phyloP scores from a whole-genome alignment of 2,329 filamentous ascomycete genomes.

The Tolypocladium pustulatum region DNA sequence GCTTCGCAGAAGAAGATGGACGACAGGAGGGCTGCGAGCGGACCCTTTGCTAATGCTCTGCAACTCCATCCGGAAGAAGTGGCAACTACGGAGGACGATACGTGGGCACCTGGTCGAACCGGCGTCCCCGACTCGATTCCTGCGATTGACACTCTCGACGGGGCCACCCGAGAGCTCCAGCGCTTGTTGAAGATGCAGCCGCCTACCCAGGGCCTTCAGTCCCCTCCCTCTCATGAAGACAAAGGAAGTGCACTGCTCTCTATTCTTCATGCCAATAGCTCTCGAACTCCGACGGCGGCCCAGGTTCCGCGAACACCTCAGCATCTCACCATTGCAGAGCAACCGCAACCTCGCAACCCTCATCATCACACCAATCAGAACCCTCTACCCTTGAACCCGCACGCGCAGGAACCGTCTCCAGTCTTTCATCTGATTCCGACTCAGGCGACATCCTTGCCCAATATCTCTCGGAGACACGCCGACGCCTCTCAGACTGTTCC shows the following conservation, averaged over 20 bases:
- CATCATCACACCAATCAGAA: conserved; percentile 42
- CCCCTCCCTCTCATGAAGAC: conserved; percentile 20
- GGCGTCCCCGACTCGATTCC: conserved; percentile 22
- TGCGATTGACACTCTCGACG: conserved; percentile 35
- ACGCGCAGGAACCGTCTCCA: conserved; percentile 19
- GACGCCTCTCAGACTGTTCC: conserved; percentile 7
- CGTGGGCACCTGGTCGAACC: conserved; percentile 28
- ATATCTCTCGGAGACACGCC: conserved; percentile 5
- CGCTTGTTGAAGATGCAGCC: conserved; percentile 46
- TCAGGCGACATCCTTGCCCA: conserved; percentile 8
- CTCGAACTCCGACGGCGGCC: conserved; percentile 6
- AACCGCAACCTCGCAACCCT: conserved; percentile 44
- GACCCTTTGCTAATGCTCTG: conserved; percentile 28
- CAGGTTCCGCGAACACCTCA: conserved; percentile 38
- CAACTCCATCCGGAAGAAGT: conserved; percentile 39
- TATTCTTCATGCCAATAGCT: conserved; percentile 32
- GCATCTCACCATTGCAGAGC: conserved; percentile 39
- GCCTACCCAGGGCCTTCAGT: conserved; percentile 37
- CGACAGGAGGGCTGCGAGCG: conserved; percentile 31
- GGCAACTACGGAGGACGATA: conserved; percentile 53
- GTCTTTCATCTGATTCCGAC: conserved; percentile 16
- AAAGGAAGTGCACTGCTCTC: conserved; percentile 43
- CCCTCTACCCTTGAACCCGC: conserved; percentile 19
- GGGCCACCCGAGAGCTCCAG: conserved; percentile 41
- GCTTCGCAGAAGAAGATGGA: conserved; percentile 71